phyloP scores from a whole-genome alignment of 345 rosid genomes.

The Chamaenerion angustifolium region DNA sequence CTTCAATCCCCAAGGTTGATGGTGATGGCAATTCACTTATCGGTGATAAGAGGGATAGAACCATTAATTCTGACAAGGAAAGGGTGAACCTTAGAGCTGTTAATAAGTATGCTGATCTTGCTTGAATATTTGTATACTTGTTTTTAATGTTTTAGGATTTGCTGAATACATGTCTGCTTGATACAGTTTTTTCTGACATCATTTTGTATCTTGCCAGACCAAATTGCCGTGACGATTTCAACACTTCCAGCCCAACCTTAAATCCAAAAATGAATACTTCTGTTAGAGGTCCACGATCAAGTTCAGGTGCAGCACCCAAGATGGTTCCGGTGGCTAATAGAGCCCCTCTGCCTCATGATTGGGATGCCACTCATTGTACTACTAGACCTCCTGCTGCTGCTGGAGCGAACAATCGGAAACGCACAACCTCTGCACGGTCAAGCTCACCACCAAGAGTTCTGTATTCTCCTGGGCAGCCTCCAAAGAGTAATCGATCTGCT shows the following conservation, averaged over 20 bases:
- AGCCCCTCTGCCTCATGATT: conserved; percentile 50
- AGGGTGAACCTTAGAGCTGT: conserved; percentile 55
- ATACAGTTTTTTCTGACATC: background rate
- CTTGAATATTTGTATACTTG: background rate
- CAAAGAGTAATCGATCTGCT: conserved; percentile 71
- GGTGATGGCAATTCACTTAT: conserved; percentile 41
- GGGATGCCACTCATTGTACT: conserved; percentile 74
- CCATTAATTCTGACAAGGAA: conserved; percentile 71
- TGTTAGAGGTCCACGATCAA: conserved; percentile 64
- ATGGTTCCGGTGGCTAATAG: conserved; percentile 52
- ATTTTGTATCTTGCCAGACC: conserved; percentile 29
- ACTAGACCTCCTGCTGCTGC: conserved; percentile 53
- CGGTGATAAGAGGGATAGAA: conserved; percentile 67
- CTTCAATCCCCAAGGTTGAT: conserved; percentile 53
- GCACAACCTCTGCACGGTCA: conserved; percentile 44
- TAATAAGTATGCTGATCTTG: conserved; percentile 45
- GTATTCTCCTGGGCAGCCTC: conserved; percentile 72
- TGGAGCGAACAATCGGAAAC: conserved; percentile 66
- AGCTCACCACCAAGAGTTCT: conserved; percentile 69
- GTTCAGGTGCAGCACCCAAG: conserved; percentile 50
- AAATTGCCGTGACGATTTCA: conserved; percentile 51
- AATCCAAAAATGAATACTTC: conserved; percentile 46
- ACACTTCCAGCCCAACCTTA: conserved; percentile 58
- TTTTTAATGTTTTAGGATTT: too few species aligned
- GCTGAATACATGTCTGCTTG: background rate